phyloP scores from a whole-genome alignment of 106 monocot species.

The Hemerocallis citrina region DNA sequence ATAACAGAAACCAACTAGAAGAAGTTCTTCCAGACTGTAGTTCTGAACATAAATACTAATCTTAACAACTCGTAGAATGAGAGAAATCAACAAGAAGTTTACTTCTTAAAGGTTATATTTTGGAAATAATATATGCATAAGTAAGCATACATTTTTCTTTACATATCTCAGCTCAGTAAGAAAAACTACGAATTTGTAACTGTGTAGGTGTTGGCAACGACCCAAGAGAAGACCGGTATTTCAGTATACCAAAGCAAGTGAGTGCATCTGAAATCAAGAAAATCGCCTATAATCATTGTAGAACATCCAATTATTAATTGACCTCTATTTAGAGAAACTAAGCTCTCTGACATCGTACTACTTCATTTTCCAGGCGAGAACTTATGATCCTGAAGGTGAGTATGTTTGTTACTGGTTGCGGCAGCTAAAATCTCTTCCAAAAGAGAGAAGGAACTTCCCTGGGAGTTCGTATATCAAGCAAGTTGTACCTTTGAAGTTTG shows the following conservation, averaged over 20 bases:
- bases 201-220: constrained; percentile 76
- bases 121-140: background rate
- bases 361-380: constrained; percentile 49
- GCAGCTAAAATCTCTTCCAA: constrained; percentile 53
- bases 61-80: no score
- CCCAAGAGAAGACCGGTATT: constrained; percentile 93
- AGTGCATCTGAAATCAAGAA: constrained; percentile 4
- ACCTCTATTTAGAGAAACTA: background rate
- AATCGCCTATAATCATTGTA: background rate
- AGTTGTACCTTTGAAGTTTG: constrained; percentile 72
- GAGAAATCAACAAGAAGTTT: no score
- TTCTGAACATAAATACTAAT: no score
- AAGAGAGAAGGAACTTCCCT: constrained; percentile 66
- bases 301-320: background rate
- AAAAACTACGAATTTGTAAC: background rate
- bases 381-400: constrained; percentile 82
- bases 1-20: no score
- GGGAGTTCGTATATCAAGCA: constrained; percentile 62
- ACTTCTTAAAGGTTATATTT: background rate
- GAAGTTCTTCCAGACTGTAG: no score
- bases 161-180: background rate
- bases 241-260: constrained; percentile 95
- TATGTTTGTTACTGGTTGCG: constrained; percentile 89
- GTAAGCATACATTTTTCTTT: background rate
- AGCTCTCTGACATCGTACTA: no score